Evolutionary conservation across 139 green algal species (phyloP).

Genomic region (Pleodorina starrii): DNA sequence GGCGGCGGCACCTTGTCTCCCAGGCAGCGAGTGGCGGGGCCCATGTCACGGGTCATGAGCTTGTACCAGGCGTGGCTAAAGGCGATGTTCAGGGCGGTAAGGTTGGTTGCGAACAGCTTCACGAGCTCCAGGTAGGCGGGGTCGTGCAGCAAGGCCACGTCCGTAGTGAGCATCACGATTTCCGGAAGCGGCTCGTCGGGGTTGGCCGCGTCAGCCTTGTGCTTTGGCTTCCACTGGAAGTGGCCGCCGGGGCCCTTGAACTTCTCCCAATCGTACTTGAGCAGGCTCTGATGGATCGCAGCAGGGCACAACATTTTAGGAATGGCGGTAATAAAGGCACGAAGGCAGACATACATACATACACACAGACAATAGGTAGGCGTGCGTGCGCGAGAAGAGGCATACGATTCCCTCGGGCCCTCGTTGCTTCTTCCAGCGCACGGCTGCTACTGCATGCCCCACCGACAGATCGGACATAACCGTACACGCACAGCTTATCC

Average conservation of each 20-base stretch:
- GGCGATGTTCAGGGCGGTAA: constrained; percentile 21
- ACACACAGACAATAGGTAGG: no score
- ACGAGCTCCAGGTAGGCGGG: constrained; percentile 50
- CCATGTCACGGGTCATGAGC: constrained; percentile 51
- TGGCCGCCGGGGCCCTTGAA: constrained; percentile 48
- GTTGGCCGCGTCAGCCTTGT: not conserved
- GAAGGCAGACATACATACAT: no score
- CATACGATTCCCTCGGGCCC: no score
- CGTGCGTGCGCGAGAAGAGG: no score
- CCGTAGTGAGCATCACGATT: constrained; percentile 67
- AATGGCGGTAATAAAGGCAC: no score
- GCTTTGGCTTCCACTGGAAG: constrained; percentile 21
- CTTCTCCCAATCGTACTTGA: constrained; percentile 54
- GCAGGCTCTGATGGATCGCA: constrained; percentile 56
- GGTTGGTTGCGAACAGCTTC: constrained; percentile 46
- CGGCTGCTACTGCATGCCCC: no score
- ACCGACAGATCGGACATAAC: no score
- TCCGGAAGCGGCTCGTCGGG: not conserved
- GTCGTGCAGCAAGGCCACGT: constrained; percentile 60
- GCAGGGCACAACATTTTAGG: no score
- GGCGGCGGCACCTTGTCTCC: constrained; percentile 32
- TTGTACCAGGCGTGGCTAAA: constrained; percentile 63
- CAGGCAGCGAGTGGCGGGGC: constrained; percentile 42
- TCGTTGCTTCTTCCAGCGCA: no score
- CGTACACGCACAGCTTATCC: no score